Base-by-base conservation (phyloP, 2,329 filamentous ascomycete species). In the Colletotrichum brevisporum region DNA sequence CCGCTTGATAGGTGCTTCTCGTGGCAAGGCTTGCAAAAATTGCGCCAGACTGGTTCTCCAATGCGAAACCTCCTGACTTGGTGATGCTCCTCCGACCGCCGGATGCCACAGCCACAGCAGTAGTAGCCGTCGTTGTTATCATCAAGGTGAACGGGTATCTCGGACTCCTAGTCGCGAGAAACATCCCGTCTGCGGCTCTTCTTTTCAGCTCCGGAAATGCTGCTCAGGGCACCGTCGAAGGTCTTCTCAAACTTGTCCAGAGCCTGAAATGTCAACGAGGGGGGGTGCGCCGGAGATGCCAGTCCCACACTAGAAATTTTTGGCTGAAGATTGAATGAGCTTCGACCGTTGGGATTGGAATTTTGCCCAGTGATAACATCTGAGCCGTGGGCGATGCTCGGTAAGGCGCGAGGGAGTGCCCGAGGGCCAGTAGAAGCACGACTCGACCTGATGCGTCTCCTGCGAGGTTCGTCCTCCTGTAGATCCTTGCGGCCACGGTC, bases 41-140 rank as follows among this genome's bases (percentile, higher is more conserved):
- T 72, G 48, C 67, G 69, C 71, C 71, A 72, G 8, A 51, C 64
- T 5, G 65, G 64, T 26, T 66, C 61, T 45, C 61, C 59, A 15
- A 31, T 16, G 16, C 45, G 47, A 26, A 64, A 63, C 48, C 51
- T 64, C 10, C 71, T 65, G n/a, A 69, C 48, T 16, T 48, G 48
- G 24, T 72, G 64, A 6, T 70, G 69, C 31, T 69, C 59, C 13
- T 62, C 61, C 8, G 71, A 64, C 16, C 71, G 69, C 6, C 69
- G 60, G 31, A 72, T 72, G 47, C 71, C 71, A 36, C 71, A 72
- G 13, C 69, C 58, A 16, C 47, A 69, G 24, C 71, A 72, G 45
- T 71, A 72, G 52, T 71, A 70, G 16, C 71, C 71, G 47, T 72
- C 68, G 13, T 48, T 39, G 21, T 69, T 67, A 9, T 67, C 67